Evolutionary conservation across 805 yeast genomes (phyloP).

Genomic region (Saccharomyces paradoxus): DNA sequence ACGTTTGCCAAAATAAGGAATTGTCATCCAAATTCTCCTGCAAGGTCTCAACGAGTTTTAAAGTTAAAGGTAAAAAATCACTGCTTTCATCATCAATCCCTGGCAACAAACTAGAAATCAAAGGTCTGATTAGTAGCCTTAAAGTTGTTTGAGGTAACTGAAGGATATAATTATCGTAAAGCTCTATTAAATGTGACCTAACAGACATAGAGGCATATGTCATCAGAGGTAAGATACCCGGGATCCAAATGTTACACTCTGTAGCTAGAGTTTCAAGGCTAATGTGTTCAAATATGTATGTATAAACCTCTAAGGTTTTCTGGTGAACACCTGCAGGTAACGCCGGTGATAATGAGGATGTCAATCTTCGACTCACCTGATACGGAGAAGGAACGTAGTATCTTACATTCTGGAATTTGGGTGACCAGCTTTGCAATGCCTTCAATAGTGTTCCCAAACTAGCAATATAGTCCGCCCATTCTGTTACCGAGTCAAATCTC

Average conservation of each 20-base stretch:
- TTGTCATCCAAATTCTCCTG: constrained; percentile 53
- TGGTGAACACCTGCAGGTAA: constrained; percentile 95
- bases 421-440: constrained; percentile 48
- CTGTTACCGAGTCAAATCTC: constrained; percentile 73
- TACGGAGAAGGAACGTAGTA: constrained; percentile 62
- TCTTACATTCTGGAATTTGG: constrained; percentile 30
- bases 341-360: constrained; percentile 70
- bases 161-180: constrained; percentile 51
- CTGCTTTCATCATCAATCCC: constrained; percentile 90
- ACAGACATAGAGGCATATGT: constrained; percentile 84
- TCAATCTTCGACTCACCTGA: constrained; percentile 59
- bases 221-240: constrained; percentile 85
- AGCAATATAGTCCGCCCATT: constrained; percentile 98
- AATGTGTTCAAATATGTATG: constrained; percentile 55
- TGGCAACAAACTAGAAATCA: constrained; percentile 67
- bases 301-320: constrained; percentile 74
- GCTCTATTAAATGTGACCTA: constrained; percentile 62
- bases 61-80: constrained; percentile 61
- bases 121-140: constrained; percentile 53
- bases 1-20: constrained; percentile 76
- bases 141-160: constrained; percentile 42
- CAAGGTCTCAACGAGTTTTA: constrained; percentile 53
- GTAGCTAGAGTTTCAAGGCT: constrained; percentile 46
- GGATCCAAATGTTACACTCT: constrained; percentile 72
- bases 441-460: constrained; percentile 73